Conservation (phyloP, 371 early-diverging fungal genomes). For the Syncephalastrum monosporum region DNA sequence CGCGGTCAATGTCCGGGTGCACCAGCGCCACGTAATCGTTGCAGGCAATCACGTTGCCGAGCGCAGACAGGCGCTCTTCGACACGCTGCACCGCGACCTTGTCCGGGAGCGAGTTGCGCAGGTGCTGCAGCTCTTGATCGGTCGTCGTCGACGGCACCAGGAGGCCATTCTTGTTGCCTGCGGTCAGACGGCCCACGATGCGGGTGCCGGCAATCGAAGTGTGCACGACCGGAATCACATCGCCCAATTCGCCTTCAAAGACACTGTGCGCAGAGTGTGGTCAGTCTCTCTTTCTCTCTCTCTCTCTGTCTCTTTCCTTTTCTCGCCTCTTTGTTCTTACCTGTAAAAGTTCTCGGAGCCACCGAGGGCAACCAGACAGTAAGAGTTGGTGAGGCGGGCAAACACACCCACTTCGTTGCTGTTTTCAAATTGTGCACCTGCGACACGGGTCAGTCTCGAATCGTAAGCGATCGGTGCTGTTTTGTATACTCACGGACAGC, state of each 20-base stretch:
- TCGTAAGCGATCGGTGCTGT: neutral
- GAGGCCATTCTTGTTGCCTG: conserved; percentile 96
- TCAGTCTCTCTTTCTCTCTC: no score
- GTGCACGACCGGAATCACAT: conserved; percentile 98
- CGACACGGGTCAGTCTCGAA: neutral
- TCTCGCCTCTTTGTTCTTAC: conserved; percentile 35
- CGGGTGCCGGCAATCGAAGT: conserved; percentile 98
- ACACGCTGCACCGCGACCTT: conserved; percentile 94
- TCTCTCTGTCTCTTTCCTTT: neutral
- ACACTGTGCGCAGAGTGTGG: conserved; percentile 57
- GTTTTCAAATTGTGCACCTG: conserved; percentile 98
- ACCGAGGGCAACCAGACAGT: conserved; percentile 98
- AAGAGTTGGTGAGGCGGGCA: conserved; percentile 97
- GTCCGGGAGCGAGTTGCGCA: conserved; percentile 98
- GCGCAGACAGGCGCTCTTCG: conserved; percentile 97
- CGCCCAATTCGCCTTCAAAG: conserved; percentile 92
- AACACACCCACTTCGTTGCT: conserved; percentile 99
- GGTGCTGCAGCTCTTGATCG: conserved; percentile 99
- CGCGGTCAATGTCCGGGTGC: conserved; percentile 98
- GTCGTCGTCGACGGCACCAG: conserved; percentile 97
- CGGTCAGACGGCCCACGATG: conserved; percentile 95
- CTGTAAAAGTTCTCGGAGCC: conserved; percentile 98
- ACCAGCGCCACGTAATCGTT: conserved; percentile 99
- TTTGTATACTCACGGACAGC: conserved; percentile 41
- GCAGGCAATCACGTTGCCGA: conserved; percentile 99